Conservation (phyloP, 345 rosid species). For the Acer yangbiense region DNA sequence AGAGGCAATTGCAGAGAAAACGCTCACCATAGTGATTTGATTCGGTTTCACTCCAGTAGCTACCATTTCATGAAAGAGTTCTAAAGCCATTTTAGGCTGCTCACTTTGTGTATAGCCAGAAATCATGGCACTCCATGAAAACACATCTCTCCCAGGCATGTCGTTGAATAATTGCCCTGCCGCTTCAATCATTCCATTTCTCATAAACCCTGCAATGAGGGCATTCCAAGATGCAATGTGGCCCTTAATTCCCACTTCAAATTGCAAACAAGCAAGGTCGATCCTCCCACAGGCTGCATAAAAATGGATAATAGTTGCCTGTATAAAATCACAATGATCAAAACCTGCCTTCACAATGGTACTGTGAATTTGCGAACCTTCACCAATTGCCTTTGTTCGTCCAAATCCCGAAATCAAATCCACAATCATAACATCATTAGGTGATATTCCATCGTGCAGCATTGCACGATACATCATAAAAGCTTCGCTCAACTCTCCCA, state of each 20-base stretch:
- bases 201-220: conserved; percentile 60
- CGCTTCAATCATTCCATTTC: conserved; percentile 58
- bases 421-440: conserved; percentile 70
- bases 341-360: conserved; percentile 60
- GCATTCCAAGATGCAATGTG: conserved; percentile 70
- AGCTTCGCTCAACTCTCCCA: conserved; percentile 57
- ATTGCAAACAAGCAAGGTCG: conserved; percentile 59
- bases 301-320: conserved; percentile 68
- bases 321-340: conserved; percentile 60
- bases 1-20: conserved; percentile 69
- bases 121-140: conserved; percentile 83
- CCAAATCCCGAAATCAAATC: conserved; percentile 78
- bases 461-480: conserved; percentile 50
- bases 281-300: conserved; percentile 59
- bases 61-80: conserved; percentile 61
- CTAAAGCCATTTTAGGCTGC: conserved; percentile 55
- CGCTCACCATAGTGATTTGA: conserved; percentile 80
- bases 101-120: conserved; percentile 65
- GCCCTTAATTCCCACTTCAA: conserved; percentile 49
- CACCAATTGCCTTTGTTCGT: conserved; percentile 32
- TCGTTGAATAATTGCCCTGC: conserved; percentile 60
- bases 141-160: conserved; percentile 69
- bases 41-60: conserved; percentile 55
- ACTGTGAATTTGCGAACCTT: conserved; percentile 67
- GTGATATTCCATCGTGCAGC: conserved; percentile 47